Evolutionary conservation across 2,329 filamentous ascomycete genomes (phyloP), one percentile per base, ranked within the genome.

Genomic region (Hypocrella siamensis): DNA sequence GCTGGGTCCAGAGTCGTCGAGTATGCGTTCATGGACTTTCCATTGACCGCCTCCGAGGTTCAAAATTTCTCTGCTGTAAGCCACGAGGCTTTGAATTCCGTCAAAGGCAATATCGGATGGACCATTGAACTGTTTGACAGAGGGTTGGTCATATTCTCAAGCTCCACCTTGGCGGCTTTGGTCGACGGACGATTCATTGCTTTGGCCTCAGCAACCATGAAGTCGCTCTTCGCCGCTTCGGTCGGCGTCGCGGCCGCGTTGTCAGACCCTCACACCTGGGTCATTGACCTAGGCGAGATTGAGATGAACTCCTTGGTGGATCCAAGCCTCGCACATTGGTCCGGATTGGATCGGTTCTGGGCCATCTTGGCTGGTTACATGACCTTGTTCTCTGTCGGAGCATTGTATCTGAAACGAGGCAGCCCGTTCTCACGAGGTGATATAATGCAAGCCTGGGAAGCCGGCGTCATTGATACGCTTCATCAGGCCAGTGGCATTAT

Each of bases 401-500:
- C 79, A 17, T 57, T 88, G 2, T 98, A 96, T 50, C 65, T 96
- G 19, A 76, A 74, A 35, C 66, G 79, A 35, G 78, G 79, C 17
- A 69, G 69, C 5, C 72, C 81, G 0, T 69, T 93, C 40, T 75
- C 77, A 3, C 58, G 58, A 2, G 57, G 62, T 4, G 61, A 61
- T 34, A 54, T 67, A 2, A 61, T 67, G 31, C 68, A 71, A 36
- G 69, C 72, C 19, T 71, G 68, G 65, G 86, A 96, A 51, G 79
- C 78, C 17, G 69, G 76, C 6, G 54, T 94, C 26, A 78, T 88
- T 17, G 88, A 96, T 40, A 67, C 77, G 2, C 65, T 98, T 16
- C 78, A 85, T 40, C 92, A 98, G 63, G 90, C 90, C 30, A 92
- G 90, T 26, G 90, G 92, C 11, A 88, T 98, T 8, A 75, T 94